Conservation (phyloP, 2,329 filamentous ascomycete species). For the Paraphaeosphaeria minitans region DNA sequence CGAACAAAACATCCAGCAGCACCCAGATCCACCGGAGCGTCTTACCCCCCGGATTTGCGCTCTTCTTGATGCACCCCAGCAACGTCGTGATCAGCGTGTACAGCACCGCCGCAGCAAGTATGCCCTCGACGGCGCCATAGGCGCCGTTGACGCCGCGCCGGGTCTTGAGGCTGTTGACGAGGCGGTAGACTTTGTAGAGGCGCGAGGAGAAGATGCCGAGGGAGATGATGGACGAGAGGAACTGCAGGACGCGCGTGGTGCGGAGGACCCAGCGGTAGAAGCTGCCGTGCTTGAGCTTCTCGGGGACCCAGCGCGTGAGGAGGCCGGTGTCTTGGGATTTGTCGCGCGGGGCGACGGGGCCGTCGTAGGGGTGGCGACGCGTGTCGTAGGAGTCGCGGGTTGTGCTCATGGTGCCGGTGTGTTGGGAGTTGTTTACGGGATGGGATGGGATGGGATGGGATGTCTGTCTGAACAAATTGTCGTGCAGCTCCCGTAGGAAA, state of each 20-base stretch:
- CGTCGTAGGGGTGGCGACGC: constrained; percentile 13
- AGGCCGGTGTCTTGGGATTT: constrained; percentile 30
- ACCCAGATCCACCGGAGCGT: constrained; percentile 49
- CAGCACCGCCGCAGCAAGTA: constrained; percentile 51
- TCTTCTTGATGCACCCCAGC: constrained; percentile 43
- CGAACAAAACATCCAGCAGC: constrained; percentile 40
- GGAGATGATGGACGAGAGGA: constrained; percentile 51
- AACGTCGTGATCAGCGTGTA: constrained; percentile 50
- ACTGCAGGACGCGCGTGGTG: constrained; percentile 50
- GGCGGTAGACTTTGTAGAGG: constrained; percentile 48
- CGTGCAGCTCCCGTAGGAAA: background rate
- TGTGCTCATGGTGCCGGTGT: background rate
- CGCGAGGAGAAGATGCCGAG: constrained; percentile 52
- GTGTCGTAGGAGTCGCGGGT: background rate
- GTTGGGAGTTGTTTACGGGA: background rate
- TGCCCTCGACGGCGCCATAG: constrained; percentile 52
- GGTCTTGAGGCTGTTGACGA: constrained; percentile 41
- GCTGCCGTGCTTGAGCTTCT: constrained; percentile 24
- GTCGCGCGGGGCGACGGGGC: background rate
- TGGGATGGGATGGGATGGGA: too few species aligned
- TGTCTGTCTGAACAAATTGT: too few species aligned
- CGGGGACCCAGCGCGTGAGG: constrained; percentile 38
- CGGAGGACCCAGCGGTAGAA: constrained; percentile 42
- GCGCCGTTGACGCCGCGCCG: constrained; percentile 34
- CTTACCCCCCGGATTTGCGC: constrained; percentile 33